phyloP scores from a whole-genome alignment of 2,329 filamentous ascomycete species.

The Pleurostoma richardsiae region DNA sequence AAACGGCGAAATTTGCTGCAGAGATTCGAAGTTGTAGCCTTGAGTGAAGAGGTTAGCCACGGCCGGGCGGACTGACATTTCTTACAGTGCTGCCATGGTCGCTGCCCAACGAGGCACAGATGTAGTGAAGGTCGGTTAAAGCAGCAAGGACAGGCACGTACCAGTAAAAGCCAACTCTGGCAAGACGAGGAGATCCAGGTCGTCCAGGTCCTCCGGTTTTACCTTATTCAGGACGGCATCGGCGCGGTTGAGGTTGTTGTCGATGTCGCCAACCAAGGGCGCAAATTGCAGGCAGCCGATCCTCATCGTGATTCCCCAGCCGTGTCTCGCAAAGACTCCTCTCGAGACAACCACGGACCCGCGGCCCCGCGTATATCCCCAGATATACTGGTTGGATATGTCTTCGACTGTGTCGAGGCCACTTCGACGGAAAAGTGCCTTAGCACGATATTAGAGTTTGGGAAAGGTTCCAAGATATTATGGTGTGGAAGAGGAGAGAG shows the following conservation, averaged over 20 bases:
- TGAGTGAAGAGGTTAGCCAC: constrained; percentile 11
- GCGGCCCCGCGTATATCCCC: not conserved
- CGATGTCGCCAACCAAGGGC: constrained; percentile 62
- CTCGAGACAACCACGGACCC: constrained; percentile 6
- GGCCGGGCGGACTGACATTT: not conserved
- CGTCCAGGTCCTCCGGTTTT: constrained; percentile 49
- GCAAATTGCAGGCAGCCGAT: constrained; percentile 69
- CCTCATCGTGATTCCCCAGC: constrained; percentile 44
- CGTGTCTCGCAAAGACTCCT: constrained; percentile 22
- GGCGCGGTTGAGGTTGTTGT: constrained; percentile 66
- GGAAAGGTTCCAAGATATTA: too few species aligned
- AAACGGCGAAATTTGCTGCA: constrained; percentile 61
- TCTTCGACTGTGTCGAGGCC: not conserved
- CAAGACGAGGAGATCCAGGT: constrained; percentile 67
- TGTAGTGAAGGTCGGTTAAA: too few species aligned
- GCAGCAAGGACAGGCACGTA: too few species aligned
- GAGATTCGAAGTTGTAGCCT: constrained; percentile 75
- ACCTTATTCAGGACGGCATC: constrained; percentile 55
- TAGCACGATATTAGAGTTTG: too few species aligned
- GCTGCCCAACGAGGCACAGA: too few species aligned
- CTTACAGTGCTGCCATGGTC: too few species aligned
- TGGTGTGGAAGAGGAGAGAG: too few species aligned
- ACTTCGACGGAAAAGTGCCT: too few species aligned
- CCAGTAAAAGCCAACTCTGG: constrained; percentile 74
- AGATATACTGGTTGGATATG: not conserved